Percentiles rank a stretch among this genome's conserved stretches.
Conservation (phyloP, 1,139 yeast species). For the Geotrichum histeridarum region DNA sequence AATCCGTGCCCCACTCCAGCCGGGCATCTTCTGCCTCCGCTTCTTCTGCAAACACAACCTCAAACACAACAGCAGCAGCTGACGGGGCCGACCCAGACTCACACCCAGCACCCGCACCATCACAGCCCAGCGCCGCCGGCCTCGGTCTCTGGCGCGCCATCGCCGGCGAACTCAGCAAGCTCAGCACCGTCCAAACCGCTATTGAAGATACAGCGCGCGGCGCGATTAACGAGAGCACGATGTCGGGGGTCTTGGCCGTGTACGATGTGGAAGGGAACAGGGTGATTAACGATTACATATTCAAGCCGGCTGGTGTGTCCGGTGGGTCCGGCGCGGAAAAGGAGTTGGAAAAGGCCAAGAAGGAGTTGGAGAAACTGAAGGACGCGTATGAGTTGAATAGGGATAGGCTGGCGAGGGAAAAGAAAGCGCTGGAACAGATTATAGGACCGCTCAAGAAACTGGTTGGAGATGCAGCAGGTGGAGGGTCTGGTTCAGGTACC, state of each 20-base stretch:
- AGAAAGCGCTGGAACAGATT: slow-evolving; percentile 16
- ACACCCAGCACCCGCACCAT: background rate
- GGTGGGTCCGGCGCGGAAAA: background rate
- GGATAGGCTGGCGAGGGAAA: slow-evolving; percentile 14
- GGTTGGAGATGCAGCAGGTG: slow-evolving; percentile 15
- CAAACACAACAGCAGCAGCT: background rate
- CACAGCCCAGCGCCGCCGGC: slow-evolving; percentile 15
- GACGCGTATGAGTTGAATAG: slow-evolving; percentile 9
- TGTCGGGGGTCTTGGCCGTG: slow-evolving; percentile 19
- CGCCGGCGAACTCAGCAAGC: slow-evolving; percentile 19
- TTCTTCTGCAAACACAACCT: too few relatives aligned
- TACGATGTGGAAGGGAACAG: slow-evolving; percentile 19
- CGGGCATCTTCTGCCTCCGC: slow-evolving; percentile 10
- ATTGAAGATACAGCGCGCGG: slow-evolving; percentile 8
- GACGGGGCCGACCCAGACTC: slow-evolving; percentile 6
- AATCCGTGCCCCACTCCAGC: slow-evolving; percentile 12
- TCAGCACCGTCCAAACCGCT: slow-evolving; percentile 8
- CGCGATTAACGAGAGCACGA: slow-evolving; percentile 16
- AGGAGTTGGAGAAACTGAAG: slow-evolving; percentile 11
- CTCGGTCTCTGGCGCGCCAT: slow-evolving; percentile 21
- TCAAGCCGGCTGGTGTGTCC: background rate
- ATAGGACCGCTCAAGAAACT: slow-evolving; percentile 17
- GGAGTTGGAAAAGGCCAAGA: background rate
- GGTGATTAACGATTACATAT: slow-evolving; percentile 15
- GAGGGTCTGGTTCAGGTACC: background rate